A percentile compares a stretch with the other conserved stretches of the same genome.
phyloP scores from a whole-genome alignment of 129 eudicot species.

The Oenanthe sinensis region DNA sequence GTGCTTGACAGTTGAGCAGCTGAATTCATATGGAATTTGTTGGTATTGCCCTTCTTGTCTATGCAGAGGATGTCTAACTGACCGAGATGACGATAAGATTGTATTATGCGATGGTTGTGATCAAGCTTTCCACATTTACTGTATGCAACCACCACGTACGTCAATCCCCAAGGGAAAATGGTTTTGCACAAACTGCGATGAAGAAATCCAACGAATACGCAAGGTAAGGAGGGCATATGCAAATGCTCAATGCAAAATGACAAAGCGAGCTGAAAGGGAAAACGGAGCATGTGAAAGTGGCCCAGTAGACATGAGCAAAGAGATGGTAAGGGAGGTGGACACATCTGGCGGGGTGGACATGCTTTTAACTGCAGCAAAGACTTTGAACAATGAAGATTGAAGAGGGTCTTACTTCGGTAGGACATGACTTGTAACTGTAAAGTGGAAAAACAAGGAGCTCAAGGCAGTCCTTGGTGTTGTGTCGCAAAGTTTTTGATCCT shows the following conservation, averaged over 20 bases:
- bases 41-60: constrained; percentile 97
- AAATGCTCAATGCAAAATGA: constrained; percentile 27
- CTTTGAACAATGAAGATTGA: constrained; percentile 42
- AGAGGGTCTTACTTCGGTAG: constrained; percentile 16
- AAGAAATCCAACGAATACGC: constrained; percentile 37
- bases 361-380: constrained; percentile 80
- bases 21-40: constrained; percentile 39
- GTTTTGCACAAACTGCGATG: constrained; percentile 68
- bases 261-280: constrained; percentile 19
- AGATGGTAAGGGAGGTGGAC: constrained; percentile 14
- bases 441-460: background rate
- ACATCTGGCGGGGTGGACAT: constrained; percentile 72
- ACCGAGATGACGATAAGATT: constrained; percentile 70
- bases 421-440: background rate
- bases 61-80: constrained; percentile 68
- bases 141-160: constrained; percentile 54
- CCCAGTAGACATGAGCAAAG: background rate
- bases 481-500: background rate
- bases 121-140: constrained; percentile 77
- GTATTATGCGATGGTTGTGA: constrained; percentile 92
- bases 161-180: constrained; percentile 68
- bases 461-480: background rate
- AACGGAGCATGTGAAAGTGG: background rate
- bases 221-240: constrained; percentile 31
- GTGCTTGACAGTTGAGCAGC: constrained; percentile 55